Evolutionary conservation across 2,329 filamentous ascomycete species (phyloP), one percentile per base, ranked within the genome.

Genomic region (Eurotiales sp.): DNA sequence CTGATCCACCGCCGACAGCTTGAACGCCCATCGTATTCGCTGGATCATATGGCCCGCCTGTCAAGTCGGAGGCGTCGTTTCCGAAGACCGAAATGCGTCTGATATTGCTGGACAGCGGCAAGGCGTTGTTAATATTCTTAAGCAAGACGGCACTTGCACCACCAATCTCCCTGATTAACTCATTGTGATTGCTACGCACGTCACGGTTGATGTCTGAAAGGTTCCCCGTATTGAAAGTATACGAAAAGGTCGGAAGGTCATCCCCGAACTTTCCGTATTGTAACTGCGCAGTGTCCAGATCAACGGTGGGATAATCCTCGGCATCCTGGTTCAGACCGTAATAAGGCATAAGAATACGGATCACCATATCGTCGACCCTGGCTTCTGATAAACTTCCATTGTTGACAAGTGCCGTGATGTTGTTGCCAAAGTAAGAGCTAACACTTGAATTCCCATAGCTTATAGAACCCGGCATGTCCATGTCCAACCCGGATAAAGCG

Each of bases 181-280:
- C 64, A 36, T 72, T 82, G 63, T 95, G 89, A 47, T 90, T 77
- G 23, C 69, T 78, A 39, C 83, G 86, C 8, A 93, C 90, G 62
- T 95, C 84, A 23, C 53, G 50, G n/a, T 52, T 52, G 27, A 56
- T 44, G 39, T 57, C 53, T 3, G 55, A 50, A 30, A 41, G 37
- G 10, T 47, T 52, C 10, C 53, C 52, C 5, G 50, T 37, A 7
- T 55, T 55, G 17, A 52, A 56, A 14, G 52, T 8, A 34, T 69
- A 72, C 10, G 36, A 46, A 34, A 49, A 55, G 14, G 44, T 27
- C 6, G 53, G 53, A 4, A 52, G n/a, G 14, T 48, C 21, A n/a
- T 40, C 17, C 11, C 46, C 40, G 15, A 45, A 52, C 19, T 49
- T 25, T 23, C 41, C 50, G 17, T 43, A 6, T n/a, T 15, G 39